Evolutionary conservation across 495 filamentous ascomycete species (phyloP), one percentile per base, ranked within the genome.

Genomic region (Tuber aestivum): DNA sequence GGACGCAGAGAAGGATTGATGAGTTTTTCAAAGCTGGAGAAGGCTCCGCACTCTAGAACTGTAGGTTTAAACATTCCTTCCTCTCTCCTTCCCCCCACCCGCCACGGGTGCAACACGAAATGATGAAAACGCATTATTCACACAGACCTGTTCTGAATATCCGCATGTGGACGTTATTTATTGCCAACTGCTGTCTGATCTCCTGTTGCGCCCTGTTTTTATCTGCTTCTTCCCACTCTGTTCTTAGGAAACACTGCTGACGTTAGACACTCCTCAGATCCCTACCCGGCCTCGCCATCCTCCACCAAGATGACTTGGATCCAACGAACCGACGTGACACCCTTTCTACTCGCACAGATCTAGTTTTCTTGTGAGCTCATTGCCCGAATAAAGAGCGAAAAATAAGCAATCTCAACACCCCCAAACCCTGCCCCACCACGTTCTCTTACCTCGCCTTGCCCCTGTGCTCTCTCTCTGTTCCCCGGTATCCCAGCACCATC

Each of bases 181-280:
- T 87, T 87, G 90, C 88, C 91, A 92, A 92, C 90, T 91, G 90
- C 90, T 92, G 89, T 92, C 91, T 93, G 90, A 92, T 85, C 61
- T 79, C 70, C 27, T 6, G 56, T 35, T 65, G 27, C 14, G 16
- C 56, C 32, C 14, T 12, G 14, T 65, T 14, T 32, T 14, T 32
- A 65, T 16, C n/a, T 3, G n/a, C 56, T 32, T 27, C 16, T 65
- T 35, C 14, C 5, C 14, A 35, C 56, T 65, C 35, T 65, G 8
- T 65, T 4, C 27, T 65, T 35, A 35, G 32, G 56, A 65, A 65
- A 35, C 27, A 35, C 14, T 18, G 32, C 27, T 65, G 16, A 65
- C 56, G 16, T 65, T 35, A 61, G 56, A 4, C 56, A 35, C 27
- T 18, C 56, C 32, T 35, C 27, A 65, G 56, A 35, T 65, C 56